phyloP scores from a whole-genome alignment of 1,284 basidiomycete species.

The Trichosporon faecale region DNA sequence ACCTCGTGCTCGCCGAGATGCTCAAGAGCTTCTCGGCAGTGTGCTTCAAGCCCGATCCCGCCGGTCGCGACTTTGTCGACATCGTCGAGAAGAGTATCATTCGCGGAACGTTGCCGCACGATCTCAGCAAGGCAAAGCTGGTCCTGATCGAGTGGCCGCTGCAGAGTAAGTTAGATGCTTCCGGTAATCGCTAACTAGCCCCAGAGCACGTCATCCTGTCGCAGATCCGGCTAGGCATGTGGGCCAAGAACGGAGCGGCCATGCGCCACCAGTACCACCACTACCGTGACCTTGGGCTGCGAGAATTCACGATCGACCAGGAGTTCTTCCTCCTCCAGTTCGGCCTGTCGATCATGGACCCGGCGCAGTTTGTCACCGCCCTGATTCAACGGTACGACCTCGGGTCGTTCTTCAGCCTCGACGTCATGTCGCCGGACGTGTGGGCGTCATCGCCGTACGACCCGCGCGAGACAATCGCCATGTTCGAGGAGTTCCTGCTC shows the following conservation, averaged over 20 bases:
- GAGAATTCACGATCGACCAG: slow-evolving; percentile 95
- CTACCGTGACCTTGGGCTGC: slow-evolving; percentile 92
- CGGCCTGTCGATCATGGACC: slow-evolving; percentile 73
- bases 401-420: slow-evolving; percentile 70
- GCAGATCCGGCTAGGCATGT: slow-evolving; percentile 90
- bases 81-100: slow-evolving; percentile 26
- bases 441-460: slow-evolving; percentile 37
- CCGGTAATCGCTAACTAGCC: background rate
- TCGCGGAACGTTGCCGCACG: slow-evolving; percentile 13
- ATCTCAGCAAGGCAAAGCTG: slow-evolving; percentile 30
- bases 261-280: slow-evolving; percentile 95
- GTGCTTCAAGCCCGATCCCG: slow-evolving; percentile 16
- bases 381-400: slow-evolving; percentile 89
- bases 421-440: slow-evolving; percentile 29
- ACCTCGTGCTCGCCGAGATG: slow-evolving; percentile 88
- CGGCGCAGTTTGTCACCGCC: slow-evolving; percentile 74
- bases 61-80: slow-evolving; percentile 15
- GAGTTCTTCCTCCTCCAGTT: slow-evolving; percentile 90
- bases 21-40: slow-evolving; percentile 58
- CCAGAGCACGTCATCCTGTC: slow-evolving; percentile 61
- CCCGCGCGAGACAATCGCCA: slow-evolving; percentile 59
- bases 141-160: slow-evolving; percentile 80
- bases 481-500: slow-evolving; percentile 90
- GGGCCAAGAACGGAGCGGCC: slow-evolving; percentile 96
- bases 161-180: slow-evolving; percentile 60